A percentile compares a stretch with the other conserved stretches of the same genome.
Conservation (phyloP, 2,329 filamentous ascomycete genomes). For the Hypoxylon sp. region DNA sequence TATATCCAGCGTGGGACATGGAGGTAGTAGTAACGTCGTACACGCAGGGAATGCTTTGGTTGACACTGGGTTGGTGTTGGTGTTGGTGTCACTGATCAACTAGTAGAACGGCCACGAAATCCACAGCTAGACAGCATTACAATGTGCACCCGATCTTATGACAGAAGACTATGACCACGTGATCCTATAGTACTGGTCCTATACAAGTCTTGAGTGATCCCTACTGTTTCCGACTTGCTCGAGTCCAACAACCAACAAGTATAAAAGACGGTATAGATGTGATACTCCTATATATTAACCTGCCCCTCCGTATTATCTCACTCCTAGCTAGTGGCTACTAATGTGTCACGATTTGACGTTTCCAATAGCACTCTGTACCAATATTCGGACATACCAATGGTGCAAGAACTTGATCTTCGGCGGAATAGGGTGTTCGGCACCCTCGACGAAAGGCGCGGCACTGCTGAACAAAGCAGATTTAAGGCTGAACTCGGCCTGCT, state of each 20-base stretch:
- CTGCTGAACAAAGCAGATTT: constrained; percentile 54
- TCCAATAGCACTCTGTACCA: constrained; percentile 48
- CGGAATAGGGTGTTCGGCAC: constrained; percentile 47
- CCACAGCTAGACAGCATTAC: background rate
- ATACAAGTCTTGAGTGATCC: background rate
- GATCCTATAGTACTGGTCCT: background rate
- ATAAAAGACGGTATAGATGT: constrained; percentile 9
- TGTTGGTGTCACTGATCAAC: background rate
- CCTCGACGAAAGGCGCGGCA: constrained; percentile 43
- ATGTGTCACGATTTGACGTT: constrained; percentile 49
- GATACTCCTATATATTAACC: background rate
- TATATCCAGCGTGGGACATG: background rate
- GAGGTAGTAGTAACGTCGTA: background rate
- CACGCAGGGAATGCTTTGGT: background rate
- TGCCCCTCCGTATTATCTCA: background rate
- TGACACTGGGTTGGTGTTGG: background rate
- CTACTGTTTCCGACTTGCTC: background rate
- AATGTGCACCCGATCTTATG: background rate
- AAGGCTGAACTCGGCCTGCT: constrained; percentile 52
- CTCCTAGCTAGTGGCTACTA: background rate
- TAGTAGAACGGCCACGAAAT: background rate
- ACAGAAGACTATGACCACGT: background rate
- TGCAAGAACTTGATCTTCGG: constrained; percentile 51
- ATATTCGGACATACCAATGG: constrained; percentile 52
- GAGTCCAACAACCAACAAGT: background rate